These are phyloP conservation scores for Microsporum ferrugineum DNA, from an alignment of 2,329 filamentous ascomycete genomes.

Conservation along the genomic window DNA sequence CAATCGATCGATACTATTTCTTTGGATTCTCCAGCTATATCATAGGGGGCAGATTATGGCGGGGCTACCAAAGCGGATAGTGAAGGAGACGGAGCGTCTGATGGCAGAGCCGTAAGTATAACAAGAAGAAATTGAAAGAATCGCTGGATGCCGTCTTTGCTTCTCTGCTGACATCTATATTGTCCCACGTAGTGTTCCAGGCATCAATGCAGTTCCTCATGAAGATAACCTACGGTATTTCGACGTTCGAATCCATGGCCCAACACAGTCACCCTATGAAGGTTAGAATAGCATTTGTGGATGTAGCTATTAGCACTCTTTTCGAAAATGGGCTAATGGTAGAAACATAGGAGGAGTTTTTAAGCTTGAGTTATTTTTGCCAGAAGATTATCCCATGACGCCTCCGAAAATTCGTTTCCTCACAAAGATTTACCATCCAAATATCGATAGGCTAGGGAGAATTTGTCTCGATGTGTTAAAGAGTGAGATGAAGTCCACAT, in stretches of 20 bases:
- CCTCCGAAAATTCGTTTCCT: slow-evolving; percentile 97
- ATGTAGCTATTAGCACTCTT: slow-evolving; percentile 5
- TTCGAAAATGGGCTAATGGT: background rate
- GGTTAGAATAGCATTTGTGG: slow-evolving; percentile 40
- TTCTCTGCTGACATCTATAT: slow-evolving; percentile 3
- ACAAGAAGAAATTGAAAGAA: background rate
- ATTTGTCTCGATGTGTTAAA: slow-evolving; percentile 97
- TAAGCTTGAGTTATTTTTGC: slow-evolving; percentile 92
- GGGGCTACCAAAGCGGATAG: slow-evolving; percentile 77
- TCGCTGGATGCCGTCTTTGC: background rate
- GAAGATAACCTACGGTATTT: slow-evolving; percentile 98
- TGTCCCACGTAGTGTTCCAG: slow-evolving; percentile 58
- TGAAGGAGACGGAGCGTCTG: slow-evolving; percentile 96
- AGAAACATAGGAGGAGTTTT: slow-evolving; percentile 60
- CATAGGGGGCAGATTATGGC: slow-evolving; percentile 41
- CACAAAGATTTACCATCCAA: slow-evolving; percentile 98
- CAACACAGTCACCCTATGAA: slow-evolving; percentile 86
- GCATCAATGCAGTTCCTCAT: slow-evolving; percentile 90
- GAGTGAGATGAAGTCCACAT: slow-evolving; percentile 46
- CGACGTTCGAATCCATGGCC: slow-evolving; percentile 91
- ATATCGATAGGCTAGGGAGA: slow-evolving; percentile 92
- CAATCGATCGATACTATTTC: background rate
- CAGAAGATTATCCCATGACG: slow-evolving; percentile 98
- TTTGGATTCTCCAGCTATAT: background rate
- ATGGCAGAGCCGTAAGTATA: slow-evolving; percentile 81